phyloP scores from a whole-genome alignment of 2,329 filamentous ascomycete genomes.

The Trichoderma afroharzianum region DNA sequence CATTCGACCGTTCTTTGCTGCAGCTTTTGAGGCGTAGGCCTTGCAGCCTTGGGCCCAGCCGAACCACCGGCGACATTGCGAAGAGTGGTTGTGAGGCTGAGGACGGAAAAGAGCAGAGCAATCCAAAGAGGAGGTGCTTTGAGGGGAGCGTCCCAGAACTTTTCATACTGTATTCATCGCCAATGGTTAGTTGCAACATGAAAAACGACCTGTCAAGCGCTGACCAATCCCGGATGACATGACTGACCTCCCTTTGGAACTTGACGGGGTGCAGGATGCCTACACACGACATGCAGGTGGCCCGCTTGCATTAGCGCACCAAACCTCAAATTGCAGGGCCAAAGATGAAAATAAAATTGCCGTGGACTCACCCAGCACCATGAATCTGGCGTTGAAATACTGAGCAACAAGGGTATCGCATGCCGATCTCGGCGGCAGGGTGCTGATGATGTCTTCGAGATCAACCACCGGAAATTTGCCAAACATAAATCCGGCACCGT shows the following conservation, averaged over 20 bases:
- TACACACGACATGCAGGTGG: background rate
- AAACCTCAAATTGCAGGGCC: background rate
- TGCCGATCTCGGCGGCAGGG: background rate
- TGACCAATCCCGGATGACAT: background rate
- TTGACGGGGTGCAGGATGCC: constrained; percentile 2
- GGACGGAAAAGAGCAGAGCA: background rate
- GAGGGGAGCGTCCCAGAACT: background rate
- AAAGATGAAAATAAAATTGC: background rate
- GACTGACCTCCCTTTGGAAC: constrained; percentile 1
- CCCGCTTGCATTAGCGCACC: background rate
- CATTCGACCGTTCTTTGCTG: background rate
- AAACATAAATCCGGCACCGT: background rate
- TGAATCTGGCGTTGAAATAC: constrained; percentile 1
- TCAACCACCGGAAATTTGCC: background rate
- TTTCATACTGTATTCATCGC: background rate
- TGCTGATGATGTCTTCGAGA: background rate
- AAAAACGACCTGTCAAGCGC: background rate
- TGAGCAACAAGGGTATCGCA: background rate
- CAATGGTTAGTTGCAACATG: background rate
- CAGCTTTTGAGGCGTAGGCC: background rate
- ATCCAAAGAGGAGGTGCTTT: constrained; percentile 2
- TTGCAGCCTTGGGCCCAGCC: background rate
- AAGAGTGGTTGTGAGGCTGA: background rate
- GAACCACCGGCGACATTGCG: background rate
- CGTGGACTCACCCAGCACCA: background rate